phyloP scores from a whole-genome alignment of 768 basidiomycete species.

The Wakefieldia striispora region DNA sequence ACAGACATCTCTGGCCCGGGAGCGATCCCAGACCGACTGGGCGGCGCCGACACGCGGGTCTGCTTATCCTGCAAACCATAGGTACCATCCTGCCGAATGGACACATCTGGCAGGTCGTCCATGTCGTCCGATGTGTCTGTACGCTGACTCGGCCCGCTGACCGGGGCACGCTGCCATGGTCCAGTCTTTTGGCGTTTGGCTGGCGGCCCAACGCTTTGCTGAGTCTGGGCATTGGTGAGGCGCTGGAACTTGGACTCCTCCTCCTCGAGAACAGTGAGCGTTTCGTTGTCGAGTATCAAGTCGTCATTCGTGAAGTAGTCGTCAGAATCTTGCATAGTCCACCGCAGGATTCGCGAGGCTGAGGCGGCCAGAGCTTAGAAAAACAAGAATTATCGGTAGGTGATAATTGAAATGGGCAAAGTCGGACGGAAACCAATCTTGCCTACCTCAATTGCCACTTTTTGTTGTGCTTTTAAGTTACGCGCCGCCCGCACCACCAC shows the following conservation, averaged over 20 bases:
- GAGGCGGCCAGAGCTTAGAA: neutral
- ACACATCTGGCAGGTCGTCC: constrained; percentile 63
- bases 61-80: constrained; percentile 42
- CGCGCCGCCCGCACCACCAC: too few species aligned
- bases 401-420: too few species aligned
- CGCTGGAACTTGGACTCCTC: constrained; percentile 45
- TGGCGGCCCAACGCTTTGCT: constrained; percentile 34
- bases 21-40: constrained; percentile 10
- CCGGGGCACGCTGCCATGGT: constrained; percentile 43
- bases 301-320: constrained; percentile 66
- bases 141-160: constrained; percentile 21
- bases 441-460: too few species aligned
- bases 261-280: constrained; percentile 59
- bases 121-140: constrained; percentile 35
- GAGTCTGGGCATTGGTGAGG: constrained; percentile 25
- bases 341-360: neutral
- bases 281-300: constrained; percentile 59
- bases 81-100: constrained; percentile 54
- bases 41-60: constrained; percentile 10
- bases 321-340: constrained; percentile 59
- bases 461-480: too few species aligned
- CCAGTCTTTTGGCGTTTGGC: constrained; percentile 56
- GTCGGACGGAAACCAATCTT: too few species aligned
- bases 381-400: too few species aligned
- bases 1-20: constrained; percentile 10